Base-by-base conservation (phyloP, 805 yeast species). In the Candida stauntonica region DNA sequence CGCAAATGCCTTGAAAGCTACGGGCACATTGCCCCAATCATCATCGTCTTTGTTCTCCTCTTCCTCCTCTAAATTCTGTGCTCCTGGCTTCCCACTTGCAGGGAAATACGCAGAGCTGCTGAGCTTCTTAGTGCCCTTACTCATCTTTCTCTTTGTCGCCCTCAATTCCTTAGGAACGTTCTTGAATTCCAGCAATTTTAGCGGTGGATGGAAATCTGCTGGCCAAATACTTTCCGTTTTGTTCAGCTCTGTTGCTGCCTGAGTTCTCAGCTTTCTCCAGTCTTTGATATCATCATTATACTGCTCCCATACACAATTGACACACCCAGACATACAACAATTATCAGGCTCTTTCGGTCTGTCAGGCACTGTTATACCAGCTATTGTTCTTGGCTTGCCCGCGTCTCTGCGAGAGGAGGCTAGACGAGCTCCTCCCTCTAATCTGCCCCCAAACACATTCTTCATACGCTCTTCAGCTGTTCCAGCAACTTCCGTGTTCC, bases 261-360 rank as follows among this genome's bases (percentile, higher is more conserved):
- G 58, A 27, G 61, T 62, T 15, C 95, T 66, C 52, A 68, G 62
- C 2, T 46, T 56, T 52, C 79, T 77, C 96, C 96, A 93, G 24
- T 86, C 86, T 46, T 77, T 80, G 35, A 89, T 54, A 57, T 93
- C 98, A 37, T 91, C 97, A 48, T 83, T 81, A 58, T 77, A 91
- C 38, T 86, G 64, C 52, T 89, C 96, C 98, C 98, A 93, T 2
- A 91, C 98, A 61, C 99, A 91, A 61, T 91, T 88, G 21, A 86
- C 79, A 61, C 99, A 91, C 1, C 99, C 99, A 41, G 93, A 81
- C 95, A 88, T 88, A 61, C 99, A 91, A 60, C 99, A 91, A 60
- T 91, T 88, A 51, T 89, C 95, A 2, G 98, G 98, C 50, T 86
- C 96, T 5, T 64, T 67, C 0, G 99, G 98, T 55, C 72, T 74